These are phyloP conservation scores for Lactuca sativa DNA, from an alignment of 129 eudicot species.

Conservation along the genomic window DNA sequence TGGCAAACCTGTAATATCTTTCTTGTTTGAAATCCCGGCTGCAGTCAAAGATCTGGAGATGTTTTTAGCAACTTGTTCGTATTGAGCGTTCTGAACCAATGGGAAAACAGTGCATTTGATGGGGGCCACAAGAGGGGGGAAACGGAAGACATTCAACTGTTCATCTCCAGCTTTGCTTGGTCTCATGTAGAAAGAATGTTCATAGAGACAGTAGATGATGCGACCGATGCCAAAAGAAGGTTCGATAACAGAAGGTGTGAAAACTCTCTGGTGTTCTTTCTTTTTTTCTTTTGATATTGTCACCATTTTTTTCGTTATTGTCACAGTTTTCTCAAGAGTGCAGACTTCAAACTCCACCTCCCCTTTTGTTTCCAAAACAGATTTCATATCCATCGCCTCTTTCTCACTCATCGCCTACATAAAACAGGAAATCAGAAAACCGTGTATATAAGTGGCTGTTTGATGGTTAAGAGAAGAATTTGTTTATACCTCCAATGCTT, in stretches of 20 bases:
- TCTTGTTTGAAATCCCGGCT: conserved; percentile 56
- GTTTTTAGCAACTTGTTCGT: conserved; percentile 55
- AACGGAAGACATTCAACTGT: conserved; percentile 73
- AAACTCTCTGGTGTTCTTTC: conserved; percentile 75
- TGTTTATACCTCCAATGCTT: conserved; percentile 55
- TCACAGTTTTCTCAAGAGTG: conserved; percentile 52
- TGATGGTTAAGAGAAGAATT: not conserved
- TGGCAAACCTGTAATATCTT: conserved; percentile 64
- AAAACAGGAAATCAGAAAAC: not conserved
- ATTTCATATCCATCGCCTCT: conserved; percentile 71
- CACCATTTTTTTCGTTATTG: conserved; percentile 56
- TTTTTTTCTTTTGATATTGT: conserved; percentile 66
- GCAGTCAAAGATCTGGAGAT: conserved; percentile 56
- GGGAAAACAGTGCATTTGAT: conserved; percentile 85
- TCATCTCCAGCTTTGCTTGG: conserved; percentile 75
- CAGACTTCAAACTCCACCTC: conserved; percentile 63
- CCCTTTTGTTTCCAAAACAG: conserved; percentile 56
- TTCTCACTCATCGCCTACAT: conserved; percentile 59
- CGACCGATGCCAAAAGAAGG: conserved; percentile 91
- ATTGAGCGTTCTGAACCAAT: conserved; percentile 66
- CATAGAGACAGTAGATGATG: conserved; percentile 72
- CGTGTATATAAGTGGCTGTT: no score
- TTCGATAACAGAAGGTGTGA: conserved; percentile 81
- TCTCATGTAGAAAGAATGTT: conserved; percentile 69
- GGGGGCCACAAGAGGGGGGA: conserved; percentile 78